A percentile compares a stretch with the other conserved stretches of the same genome.
These are phyloP conservation scores for Aspergillus chevalieri DNA, from an alignment of 2,329 filamentous ascomycete genomes.

Conservation along the genomic window DNA sequence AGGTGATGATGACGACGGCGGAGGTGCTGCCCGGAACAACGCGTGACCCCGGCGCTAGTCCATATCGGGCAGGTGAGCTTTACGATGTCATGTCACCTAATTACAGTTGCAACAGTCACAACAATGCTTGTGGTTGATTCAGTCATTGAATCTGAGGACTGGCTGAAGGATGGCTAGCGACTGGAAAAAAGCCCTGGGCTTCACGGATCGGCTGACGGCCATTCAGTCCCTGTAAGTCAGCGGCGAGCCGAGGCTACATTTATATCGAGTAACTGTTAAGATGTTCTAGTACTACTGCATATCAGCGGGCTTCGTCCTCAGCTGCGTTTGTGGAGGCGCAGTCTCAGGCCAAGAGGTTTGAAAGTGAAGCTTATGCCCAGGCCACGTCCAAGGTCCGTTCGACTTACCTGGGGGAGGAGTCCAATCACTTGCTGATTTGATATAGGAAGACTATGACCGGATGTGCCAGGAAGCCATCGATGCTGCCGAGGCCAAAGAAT, in stretches of 20 bases:
- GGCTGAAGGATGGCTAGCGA: conserved; percentile 23
- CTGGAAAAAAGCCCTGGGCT: conserved; percentile 52
- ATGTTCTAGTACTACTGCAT: conserved; percentile 42
- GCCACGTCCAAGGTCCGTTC: conserved; percentile 32
- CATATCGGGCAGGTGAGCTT: not conserved
- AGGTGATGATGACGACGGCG: conserved; percentile 11
- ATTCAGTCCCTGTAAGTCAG: conserved; percentile 57
- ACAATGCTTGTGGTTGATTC: not conserved
- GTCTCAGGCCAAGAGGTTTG: conserved; percentile 57
- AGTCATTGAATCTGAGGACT: not conserved
- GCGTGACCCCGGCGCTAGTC: conserved; percentile 1
- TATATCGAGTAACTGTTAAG: conserved; percentile 8
- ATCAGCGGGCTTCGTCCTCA: conserved; percentile 40
- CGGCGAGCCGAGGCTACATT: not conserved
- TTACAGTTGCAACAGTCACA: not conserved
- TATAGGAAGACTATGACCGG: conserved; percentile 52
- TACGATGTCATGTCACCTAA: not conserved
- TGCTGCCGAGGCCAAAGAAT: conserved; percentile 20
- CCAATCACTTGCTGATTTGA: conserved; percentile 13
- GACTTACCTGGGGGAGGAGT: not conserved
- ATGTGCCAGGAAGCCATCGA: conserved; percentile 37
- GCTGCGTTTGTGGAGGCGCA: conserved; percentile 45
- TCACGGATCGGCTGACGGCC: conserved; percentile 56
- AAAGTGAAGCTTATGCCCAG: conserved; percentile 42
- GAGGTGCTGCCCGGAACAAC: conserved; percentile 5